Evolutionary conservation across 805 yeast genomes (phyloP).

Genomic region (Torulaspora indica): DNA sequence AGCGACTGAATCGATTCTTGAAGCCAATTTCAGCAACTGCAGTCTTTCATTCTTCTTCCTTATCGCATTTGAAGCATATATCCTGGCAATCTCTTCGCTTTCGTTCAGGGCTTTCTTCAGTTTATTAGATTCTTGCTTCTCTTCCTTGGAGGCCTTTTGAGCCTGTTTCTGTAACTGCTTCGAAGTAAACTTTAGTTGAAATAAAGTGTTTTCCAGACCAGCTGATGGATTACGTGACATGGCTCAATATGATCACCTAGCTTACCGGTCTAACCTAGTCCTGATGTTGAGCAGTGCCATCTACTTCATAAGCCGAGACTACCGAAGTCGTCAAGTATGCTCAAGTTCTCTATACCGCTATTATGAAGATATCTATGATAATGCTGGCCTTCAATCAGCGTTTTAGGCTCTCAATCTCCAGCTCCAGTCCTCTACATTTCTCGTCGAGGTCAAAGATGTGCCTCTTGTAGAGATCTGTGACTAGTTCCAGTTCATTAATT

Average conservation of each 20-base stretch:
- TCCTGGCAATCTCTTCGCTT: constrained; percentile 77
- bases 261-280: neutral
- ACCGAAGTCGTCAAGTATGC: constrained; percentile 6
- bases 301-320: neutral
- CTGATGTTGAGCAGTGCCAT: neutral
- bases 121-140: constrained; percentile 76
- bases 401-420: constrained; percentile 12
- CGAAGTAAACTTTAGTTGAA: constrained; percentile 68
- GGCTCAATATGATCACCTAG: neutral
- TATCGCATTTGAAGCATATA: constrained; percentile 94
- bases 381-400: constrained; percentile 2
- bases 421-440: constrained; percentile 29
- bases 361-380: neutral
- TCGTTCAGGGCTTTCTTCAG: constrained; percentile 58
- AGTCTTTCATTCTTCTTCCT: constrained; percentile 84
- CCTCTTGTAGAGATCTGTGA: constrained; percentile 80
- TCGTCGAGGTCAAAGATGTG: constrained; percentile 75
- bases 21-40: constrained; percentile 73
- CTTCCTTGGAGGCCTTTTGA: constrained; percentile 84
- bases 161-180: constrained; percentile 90
- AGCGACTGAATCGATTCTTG: constrained; percentile 93
- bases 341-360: constrained; percentile 1
- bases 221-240: constrained; percentile 34
- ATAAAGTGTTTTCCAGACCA: constrained; percentile 35
- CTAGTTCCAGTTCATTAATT: constrained; percentile 82